Base-by-base conservation (phyloP, 2,329 filamentous ascomycete genomes). In the Aureobasidium melanogenum region DNA sequence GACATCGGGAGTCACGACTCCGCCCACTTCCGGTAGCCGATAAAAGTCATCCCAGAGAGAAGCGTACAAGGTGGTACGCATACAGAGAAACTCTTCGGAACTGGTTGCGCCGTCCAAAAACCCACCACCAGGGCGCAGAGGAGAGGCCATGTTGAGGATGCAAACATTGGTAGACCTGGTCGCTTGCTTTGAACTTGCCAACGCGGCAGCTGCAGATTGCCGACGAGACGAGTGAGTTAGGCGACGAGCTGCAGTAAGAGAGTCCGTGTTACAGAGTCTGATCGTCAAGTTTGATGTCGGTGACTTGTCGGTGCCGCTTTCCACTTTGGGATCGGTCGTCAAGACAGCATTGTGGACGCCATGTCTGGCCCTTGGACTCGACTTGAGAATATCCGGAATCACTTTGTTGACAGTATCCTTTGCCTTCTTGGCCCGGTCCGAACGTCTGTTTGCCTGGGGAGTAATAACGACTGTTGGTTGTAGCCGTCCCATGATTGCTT, bases 121-220 rank as follows among this genome's bases (percentile, higher is more conserved):
- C 0, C 84, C 85, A 8, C 84, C 84, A 14, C 85, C 85, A 0
- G 84, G 82, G 0, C 78, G 78, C 0, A 85, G 76, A 0, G 83
- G 82, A 0, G 84, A 87, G 0, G 83, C 84, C 83, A 87, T 86
- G 69, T 85, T 86, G 3, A 87, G 74, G 26, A 87, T 74, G 4
- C 77, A 82, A 1, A 83, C 76, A 39, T 79, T 79, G 1, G n/a
- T 68, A 65, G 15, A 41, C 26, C 38, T 61, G 28, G 47, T 38
- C 7, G 39, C 12, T 47, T 39, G 30, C 48, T 52, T 54, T 4
- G 48, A 44, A 12, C 26, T 36, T 22, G 46, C 17, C 54, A 57
- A 57, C 24, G 39, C 39, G 34, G 58, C 58, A 6, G 48, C 58
- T 22, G 60, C 47, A 43, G 62, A 65, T 46, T 63, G 60, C 39